Conservation (phyloP, 2,329 filamentous ascomycete species). For the Pseudogymnoascus sp. region DNA sequence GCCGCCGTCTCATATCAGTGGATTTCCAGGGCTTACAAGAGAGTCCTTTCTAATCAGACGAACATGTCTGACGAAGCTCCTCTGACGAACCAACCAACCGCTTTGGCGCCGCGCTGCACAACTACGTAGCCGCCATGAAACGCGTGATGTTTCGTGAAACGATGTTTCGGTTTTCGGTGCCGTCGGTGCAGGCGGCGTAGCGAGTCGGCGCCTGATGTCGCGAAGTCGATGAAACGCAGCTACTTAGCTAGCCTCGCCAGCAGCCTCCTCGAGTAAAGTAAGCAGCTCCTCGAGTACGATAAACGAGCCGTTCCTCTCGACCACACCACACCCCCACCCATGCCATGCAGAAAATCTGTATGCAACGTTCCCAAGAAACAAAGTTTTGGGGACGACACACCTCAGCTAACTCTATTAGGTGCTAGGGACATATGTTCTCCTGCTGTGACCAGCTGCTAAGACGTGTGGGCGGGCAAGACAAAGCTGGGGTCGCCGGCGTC, state of each 20-base stretch:
- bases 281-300: not conserved
- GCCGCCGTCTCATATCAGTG: not conserved
- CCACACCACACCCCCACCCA: not conserved
- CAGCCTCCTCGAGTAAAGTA: not conserved
- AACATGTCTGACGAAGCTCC: not conserved
- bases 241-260: not conserved
- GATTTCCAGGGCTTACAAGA: not conserved
- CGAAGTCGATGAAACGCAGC: not conserved
- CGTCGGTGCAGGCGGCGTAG: not conserved
- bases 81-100: not conserved
- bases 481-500: not conserved
- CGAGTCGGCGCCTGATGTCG: not conserved
- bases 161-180: not conserved
- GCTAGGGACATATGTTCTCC: not conserved
- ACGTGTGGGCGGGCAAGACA: not conserved
- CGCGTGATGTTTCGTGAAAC: slow-evolving; percentile 1
- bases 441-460: not conserved
- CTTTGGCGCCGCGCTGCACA: not conserved
- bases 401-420: not conserved
- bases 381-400: not conserved
- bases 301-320: not conserved
- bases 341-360: not conserved
- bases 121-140: not conserved
- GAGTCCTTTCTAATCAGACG: not conserved
- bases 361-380: not conserved